Conservation (phyloP, 225 moss, liverwort and hornwort species). For the Polytrichum commune region DNA sequence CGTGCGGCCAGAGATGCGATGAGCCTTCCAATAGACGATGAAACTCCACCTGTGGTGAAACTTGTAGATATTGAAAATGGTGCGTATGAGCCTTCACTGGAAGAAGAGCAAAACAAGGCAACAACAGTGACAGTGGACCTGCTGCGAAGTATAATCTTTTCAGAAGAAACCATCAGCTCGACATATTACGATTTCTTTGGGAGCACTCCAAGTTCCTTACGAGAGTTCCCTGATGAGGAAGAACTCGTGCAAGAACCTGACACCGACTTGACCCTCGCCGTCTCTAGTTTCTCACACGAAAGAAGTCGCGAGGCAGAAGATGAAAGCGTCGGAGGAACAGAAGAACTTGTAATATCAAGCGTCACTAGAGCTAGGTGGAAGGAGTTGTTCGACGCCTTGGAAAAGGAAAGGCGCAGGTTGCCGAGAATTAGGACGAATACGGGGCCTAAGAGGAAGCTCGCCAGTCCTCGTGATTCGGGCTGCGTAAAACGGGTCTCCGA, state of each 20-base stretch:
- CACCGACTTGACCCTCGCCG: conserved; percentile 9
- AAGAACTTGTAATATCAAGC: conserved; percentile 3
- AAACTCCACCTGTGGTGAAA: background rate
- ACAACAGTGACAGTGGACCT: background rate
- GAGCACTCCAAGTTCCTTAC: background rate
- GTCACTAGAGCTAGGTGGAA: conserved; percentile 19
- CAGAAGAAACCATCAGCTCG: background rate
- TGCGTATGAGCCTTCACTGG: background rate
- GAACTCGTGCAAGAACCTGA: background rate
- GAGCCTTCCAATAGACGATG: background rate
- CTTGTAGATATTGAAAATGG: background rate
- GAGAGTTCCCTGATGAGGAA: background rate
- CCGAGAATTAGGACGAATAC: conserved; percentile 17
- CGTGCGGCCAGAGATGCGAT: background rate
- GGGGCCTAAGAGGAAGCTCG: background rate
- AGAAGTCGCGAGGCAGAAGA: background rate
- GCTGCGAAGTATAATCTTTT: conserved; percentile 5
- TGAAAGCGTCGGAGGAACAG: conserved; percentile 2
- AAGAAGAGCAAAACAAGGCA: background rate
- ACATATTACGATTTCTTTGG: no score
- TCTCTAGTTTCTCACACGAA: background rate
- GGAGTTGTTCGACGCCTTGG: conserved; percentile 18
- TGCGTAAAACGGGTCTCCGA: conserved; percentile 19
- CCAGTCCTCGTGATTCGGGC: conserved; percentile 26
- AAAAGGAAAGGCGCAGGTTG: conserved; percentile 17